Base-by-base conservation (phyloP, 2,329 filamentous ascomycete genomes). In the Arthrinium phaeospermum region DNA sequence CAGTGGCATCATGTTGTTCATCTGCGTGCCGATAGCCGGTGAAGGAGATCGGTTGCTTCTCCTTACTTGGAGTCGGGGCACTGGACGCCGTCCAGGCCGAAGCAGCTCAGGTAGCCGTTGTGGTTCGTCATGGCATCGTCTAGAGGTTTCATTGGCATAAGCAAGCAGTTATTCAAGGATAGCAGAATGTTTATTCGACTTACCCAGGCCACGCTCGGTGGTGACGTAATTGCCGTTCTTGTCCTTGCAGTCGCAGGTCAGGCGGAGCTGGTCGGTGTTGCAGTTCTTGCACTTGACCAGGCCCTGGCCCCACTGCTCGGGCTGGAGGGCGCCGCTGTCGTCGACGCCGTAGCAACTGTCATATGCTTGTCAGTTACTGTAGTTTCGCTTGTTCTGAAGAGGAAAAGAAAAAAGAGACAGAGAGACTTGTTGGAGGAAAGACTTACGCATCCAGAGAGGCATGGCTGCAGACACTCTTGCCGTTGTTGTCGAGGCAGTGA, bases 211-310 rank as follows among this genome's bases (percentile, higher is more conserved):
- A 24, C 34, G 34, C 3, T 34, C 30, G 1, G 34, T 64, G 3
- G 34, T 41, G 8, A 41, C 1, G 19, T 41, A 64, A 19, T 64
- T 14, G 57, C 57, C 57, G 5, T 64, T 6, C 57, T 64, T 64
- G 34, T 64, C 34, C 57, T 41, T 41, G 57, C 57, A 64, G 30
- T 64, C 57, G 19, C 57, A 64, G n/a, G 57, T 64, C 57, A 64
- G 10, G 19, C 22, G 8, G 1, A 64, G 22, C 57, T 14, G 34
- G 57, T 64, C 57, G 22, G 10, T n/a, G 34, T 2, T n/a, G 34
- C 57, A 64, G 10, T 64, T 14, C 57, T 64, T n/a, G 34, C 57
- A 64, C 34, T 64, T 41, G 34, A 41, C 57, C 19, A 41, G 34
- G 57, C 57, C 57, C 1, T 41, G 19, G 34, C 57, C 34, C 19